These are phyloP conservation scores for Isabelozyma gotoi DNA, from an alignment of 805 yeast genomes.

Conservation along the genomic window DNA sequence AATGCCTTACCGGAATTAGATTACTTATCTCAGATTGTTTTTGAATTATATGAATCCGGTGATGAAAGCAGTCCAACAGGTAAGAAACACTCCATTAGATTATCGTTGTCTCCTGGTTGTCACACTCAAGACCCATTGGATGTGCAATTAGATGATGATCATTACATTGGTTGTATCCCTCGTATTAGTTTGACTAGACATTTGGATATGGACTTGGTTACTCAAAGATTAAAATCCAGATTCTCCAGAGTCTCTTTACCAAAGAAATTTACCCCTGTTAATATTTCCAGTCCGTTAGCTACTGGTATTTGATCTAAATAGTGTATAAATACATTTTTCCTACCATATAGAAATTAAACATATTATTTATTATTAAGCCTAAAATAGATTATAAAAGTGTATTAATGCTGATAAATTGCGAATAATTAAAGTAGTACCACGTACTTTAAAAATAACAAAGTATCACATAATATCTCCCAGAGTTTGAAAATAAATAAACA, in stretches of 20 bases:
- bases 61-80: slow-evolving; percentile 60
- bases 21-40: slow-evolving; percentile 89
- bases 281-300: slow-evolving; percentile 68
- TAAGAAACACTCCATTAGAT: slow-evolving; percentile 84
- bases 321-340: neutral
- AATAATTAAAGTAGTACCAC: slow-evolving; percentile 9
- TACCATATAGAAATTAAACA: neutral
- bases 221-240: slow-evolving; percentile 75
- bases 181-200: slow-evolving; percentile 88
- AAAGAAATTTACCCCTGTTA: slow-evolving; percentile 85
- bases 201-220: slow-evolving; percentile 85
- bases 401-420: neutral
- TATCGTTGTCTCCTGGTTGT: slow-evolving; percentile 96
- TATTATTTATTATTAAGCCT: slow-evolving; percentile 5
- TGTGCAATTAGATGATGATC: slow-evolving; percentile 93
- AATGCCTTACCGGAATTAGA: slow-evolving; percentile 96
- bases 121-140: slow-evolving; percentile 97
- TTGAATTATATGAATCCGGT: slow-evolving; percentile 85
- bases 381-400: slow-evolving; percentile 1
- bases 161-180: slow-evolving; percentile 94
- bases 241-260: slow-evolving; percentile 89
- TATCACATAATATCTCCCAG: neutral
- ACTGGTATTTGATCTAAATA: slow-evolving; percentile 12
- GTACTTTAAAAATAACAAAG: slow-evolving; percentile 2
- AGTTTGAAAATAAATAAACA: neutral